Base-by-base conservation (phyloP, 495 filamentous ascomycete species). In the Aspergillus taichungensis region DNA sequence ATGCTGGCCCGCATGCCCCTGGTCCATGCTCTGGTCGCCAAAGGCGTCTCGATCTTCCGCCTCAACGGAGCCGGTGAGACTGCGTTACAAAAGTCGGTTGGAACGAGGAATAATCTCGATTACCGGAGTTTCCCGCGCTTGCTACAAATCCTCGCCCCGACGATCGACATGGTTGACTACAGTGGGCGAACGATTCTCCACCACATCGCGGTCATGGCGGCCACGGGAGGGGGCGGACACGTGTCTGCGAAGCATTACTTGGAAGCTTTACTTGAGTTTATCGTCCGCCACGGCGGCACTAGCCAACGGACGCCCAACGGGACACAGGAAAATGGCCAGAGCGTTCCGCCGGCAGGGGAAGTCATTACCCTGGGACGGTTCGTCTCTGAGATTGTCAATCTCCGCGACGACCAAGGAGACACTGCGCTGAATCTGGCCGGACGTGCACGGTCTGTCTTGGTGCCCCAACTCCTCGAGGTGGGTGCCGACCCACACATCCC, bases 341-440 rank as follows among this genome's bases (percentile, higher is more conserved):
- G 61, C 35, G 55, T 55, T 7, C 55, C 70, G 37, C 36, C 62
- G 28, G 50, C 50, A 5, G 57, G 56, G 4, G 79, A 82, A 33
- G 79, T 83, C 46, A 92, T 96, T 58, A 82, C 80, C 30, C 73
- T 98, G 13, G 87, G 82, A 5, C 80, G 86, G 32, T 97, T 98
- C 65, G 94, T 98, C 74, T 84, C 84, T 14, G 89, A 96, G 54
- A 86, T 98, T 53, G 91, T 98, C 48, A 97, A 98, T 54, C 79
- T 88, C 3, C 84, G 86, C 40, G 92, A 98, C 63, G 84, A 86
- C 50, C 82, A 84, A 42, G 92, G 92, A 5, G 94, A 98, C 55
- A 97, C 92, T 8, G 94, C 94, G 13, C 71, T 98, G 34, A 95
- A 94, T 55, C 80, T 95, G 54, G 94, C 91, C 27, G 88, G 92